These are phyloP conservation scores for Globisporangium sylvaticum DNA, from an alignment of 352 stramenopile species.

Conservation along the genomic window DNA sequence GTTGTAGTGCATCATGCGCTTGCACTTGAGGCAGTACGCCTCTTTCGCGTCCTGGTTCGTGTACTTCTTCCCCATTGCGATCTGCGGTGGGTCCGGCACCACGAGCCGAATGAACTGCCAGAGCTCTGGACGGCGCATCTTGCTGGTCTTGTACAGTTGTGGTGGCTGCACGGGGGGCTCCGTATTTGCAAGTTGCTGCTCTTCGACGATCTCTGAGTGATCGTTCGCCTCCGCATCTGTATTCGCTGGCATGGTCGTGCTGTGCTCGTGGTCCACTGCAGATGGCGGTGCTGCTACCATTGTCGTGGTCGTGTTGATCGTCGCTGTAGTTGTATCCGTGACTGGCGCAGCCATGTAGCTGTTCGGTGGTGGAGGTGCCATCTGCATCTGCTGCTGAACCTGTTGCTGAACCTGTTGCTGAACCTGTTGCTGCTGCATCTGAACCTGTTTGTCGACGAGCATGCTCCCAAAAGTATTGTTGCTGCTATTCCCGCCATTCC, in stretches of 20 bases:
- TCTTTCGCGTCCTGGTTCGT: constrained; percentile 53
- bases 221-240: not conserved
- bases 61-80: constrained; percentile 37
- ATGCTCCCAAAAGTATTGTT: not conserved
- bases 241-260: not conserved
- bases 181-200: constrained; percentile 6
- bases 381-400: constrained; percentile 9
- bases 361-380: not conserved
- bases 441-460: constrained; percentile 17
- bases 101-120: constrained; percentile 56
- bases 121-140: constrained; percentile 51
- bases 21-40: constrained; percentile 53
- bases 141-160: constrained; percentile 52
- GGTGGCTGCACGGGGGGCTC: constrained; percentile 20
- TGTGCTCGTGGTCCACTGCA: not conserved
- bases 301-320: constrained; percentile 15
- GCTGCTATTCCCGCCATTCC: not conserved
- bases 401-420: constrained; percentile 15
- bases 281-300: not conserved
- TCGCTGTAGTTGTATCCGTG: constrained; percentile 6
- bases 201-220: not conserved
- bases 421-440: constrained; percentile 30
- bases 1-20: constrained; percentile 55
- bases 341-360: constrained; percentile 6
- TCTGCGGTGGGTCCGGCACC: constrained; percentile 38